Conservation (phyloP, 495 filamentous ascomycete species). For the Penicillium salamii region DNA sequence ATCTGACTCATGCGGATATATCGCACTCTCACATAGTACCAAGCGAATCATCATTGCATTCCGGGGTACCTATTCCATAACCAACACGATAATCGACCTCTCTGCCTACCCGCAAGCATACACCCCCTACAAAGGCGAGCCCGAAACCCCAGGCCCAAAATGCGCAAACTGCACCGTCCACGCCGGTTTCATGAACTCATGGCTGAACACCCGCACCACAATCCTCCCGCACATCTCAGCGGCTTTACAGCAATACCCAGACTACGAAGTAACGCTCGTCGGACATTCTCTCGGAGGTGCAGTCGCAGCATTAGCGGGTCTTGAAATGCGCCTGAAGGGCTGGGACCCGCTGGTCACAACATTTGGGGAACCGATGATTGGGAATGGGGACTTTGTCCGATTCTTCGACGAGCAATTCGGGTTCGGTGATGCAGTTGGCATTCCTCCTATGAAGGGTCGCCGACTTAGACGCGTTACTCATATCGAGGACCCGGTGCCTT, state of each 20-base stretch:
- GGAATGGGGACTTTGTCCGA: conserved; percentile 66
- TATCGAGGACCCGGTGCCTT: conserved; percentile 79
- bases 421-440: conserved; percentile 27
- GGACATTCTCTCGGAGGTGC: conserved; percentile 93
- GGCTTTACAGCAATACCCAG: conserved; percentile 57
- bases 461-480: conserved; percentile 83
- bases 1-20: conserved; percentile 90
- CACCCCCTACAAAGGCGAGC: conserved; percentile 66
- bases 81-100: conserved; percentile 86
- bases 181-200: conserved; percentile 81
- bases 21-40: conserved; percentile 73
- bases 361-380: conserved; percentile 86
- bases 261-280: conserved; percentile 72
- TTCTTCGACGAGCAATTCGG: conserved; percentile 69
- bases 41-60: conserved; percentile 85
- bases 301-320: conserved; percentile 79
- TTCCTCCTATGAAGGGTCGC: conserved; percentile 14
- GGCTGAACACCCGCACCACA: conserved; percentile 64
- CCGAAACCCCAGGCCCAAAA: conserved; percentile 19
- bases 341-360: conserved; percentile 79
- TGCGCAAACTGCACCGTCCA: conserved; percentile 91
- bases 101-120: conserved; percentile 87
- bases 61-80: conserved; percentile 87
- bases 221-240: conserved; percentile 59
- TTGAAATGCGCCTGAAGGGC: conserved; percentile 68